Conservation (phyloP, 345 rosid species). For the Dovyalis caffra region DNA sequence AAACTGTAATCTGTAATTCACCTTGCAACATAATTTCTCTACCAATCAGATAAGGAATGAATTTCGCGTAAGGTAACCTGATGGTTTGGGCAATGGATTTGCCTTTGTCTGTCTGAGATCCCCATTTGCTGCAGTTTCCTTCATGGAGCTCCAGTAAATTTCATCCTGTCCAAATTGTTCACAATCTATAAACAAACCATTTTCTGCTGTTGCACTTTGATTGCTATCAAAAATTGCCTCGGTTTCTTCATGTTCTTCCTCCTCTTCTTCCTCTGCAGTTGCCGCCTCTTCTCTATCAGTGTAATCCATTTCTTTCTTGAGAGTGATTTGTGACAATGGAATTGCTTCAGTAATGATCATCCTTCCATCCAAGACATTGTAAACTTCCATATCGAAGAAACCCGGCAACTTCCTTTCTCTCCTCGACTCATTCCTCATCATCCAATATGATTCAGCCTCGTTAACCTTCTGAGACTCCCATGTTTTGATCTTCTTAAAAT, state of each 20-base stretch:
- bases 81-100: constrained; percentile 7
- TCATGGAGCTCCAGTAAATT: constrained; percentile 14
- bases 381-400: constrained; percentile 31
- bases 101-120: neutral
- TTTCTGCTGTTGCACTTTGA: neutral
- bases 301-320: neutral
- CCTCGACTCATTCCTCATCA: constrained; percentile 27
- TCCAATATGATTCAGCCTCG: constrained; percentile 33
- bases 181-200: constrained; percentile 4
- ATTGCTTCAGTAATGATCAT: constrained; percentile 15
- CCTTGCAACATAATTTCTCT: neutral
- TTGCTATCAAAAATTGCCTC: constrained; percentile 8
- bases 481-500: constrained; percentile 36
- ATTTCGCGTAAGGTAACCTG: neutral
- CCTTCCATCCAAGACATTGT: constrained; percentile 22
- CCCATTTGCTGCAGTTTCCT: constrained; percentile 11
- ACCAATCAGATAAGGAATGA: neutral
- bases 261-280: constrained; percentile 2
- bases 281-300: constrained; percentile 3
- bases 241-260: neutral
- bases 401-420: constrained; percentile 35
- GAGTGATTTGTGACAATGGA: constrained; percentile 24
- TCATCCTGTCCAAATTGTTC: constrained; percentile 16
- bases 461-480: constrained; percentile 30
- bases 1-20: neutral